Conservation (phyloP, 768 basidiomycete species). For the Cystoderma amianthinum region DNA sequence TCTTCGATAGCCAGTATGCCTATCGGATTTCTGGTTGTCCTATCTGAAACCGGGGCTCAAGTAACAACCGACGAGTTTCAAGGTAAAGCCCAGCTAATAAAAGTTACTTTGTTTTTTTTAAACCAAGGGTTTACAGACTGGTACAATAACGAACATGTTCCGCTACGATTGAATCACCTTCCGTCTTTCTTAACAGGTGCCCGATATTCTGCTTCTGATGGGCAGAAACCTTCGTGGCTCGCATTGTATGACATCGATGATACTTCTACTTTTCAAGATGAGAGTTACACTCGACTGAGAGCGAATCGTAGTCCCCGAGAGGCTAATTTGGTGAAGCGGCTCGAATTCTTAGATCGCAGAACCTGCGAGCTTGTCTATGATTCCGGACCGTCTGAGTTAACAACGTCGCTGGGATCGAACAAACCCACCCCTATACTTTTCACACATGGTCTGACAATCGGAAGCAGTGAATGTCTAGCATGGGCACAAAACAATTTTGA, state of each 20-base stretch:
- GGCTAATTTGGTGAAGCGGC: conserved; percentile 27
- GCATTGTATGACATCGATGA: conserved; percentile 45
- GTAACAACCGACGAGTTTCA: conserved; percentile 42
- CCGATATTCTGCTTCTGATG: conserved; percentile 31
- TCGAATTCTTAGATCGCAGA: conserved; percentile 38
- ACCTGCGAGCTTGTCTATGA: conserved; percentile 26
- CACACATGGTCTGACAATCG: conserved; percentile 21
- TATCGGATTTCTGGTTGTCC: conserved; percentile 40
- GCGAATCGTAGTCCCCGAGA: conserved; percentile 37
- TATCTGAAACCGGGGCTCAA: conserved; percentile 34
- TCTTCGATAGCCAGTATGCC: conserved; percentile 19
- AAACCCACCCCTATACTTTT: conserved; percentile 22
- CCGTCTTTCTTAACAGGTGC: conserved; percentile 41
- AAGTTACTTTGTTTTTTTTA: not conserved
- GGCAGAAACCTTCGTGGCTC: conserved; percentile 31
- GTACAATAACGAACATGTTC: conserved; percentile 53
- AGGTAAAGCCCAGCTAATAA: conserved; percentile 14
- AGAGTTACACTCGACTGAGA: conserved; percentile 36
- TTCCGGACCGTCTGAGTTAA: conserved; percentile 22
- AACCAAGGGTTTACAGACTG: conserved; percentile 24
- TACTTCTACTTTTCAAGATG: conserved; percentile 29
- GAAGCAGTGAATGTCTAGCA: conserved; percentile 7
- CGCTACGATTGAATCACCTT: conserved; percentile 38
- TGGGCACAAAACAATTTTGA: conserved; percentile 16
- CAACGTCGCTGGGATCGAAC: conserved; percentile 20